Conservation (phyloP, 2,329 filamentous ascomycete genomes). For the Cladosporium sp. region DNA sequence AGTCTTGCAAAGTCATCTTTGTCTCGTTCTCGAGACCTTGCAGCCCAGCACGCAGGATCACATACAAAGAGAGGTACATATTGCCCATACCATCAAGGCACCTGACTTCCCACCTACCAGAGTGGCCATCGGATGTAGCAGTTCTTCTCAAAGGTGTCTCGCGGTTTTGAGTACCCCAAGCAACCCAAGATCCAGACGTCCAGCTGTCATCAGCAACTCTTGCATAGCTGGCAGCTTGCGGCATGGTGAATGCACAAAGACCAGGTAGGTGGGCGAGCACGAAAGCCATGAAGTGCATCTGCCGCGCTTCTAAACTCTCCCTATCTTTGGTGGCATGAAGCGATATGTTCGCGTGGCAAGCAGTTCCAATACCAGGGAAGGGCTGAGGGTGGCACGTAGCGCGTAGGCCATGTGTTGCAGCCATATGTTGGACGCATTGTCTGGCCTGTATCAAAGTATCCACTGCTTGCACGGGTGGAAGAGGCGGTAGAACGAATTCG, state of each 20-base stretch:
- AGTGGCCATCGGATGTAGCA: conserved; percentile 21
- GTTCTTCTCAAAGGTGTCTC: conserved; percentile 70
- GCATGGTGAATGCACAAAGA: conserved; percentile 66
- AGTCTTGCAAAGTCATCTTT: conserved; percentile 51
- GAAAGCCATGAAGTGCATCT: conserved; percentile 64
- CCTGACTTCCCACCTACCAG: conserved; percentile 72
- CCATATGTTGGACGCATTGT: conserved; percentile 63
- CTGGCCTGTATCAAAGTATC: conserved; percentile 68
- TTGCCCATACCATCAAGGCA: conserved; percentile 77
- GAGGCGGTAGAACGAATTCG: conserved; percentile 66
- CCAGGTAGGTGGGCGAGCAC: conserved; percentile 63
- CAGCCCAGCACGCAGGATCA: conserved; percentile 57
- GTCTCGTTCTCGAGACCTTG: conserved; percentile 48
- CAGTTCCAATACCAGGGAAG: conserved; percentile 58
- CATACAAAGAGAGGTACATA: conserved; percentile 65
- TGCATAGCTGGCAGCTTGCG: conserved; percentile 63
- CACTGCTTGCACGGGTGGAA: conserved; percentile 61
- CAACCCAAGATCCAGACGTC: conserved; percentile 73
- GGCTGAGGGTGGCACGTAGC: conserved; percentile 74
- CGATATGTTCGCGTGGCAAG: conserved; percentile 66
- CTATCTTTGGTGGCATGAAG: conserved; percentile 62
- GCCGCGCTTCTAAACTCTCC: conserved; percentile 36
- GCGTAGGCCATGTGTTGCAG: conserved; percentile 57
- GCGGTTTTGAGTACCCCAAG: conserved; percentile 79
- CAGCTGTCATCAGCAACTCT: conserved; percentile 66